Base-by-base conservation (phyloP, 2,329 filamentous ascomycete species). In the Chaetomiaceae sp. region DNA sequence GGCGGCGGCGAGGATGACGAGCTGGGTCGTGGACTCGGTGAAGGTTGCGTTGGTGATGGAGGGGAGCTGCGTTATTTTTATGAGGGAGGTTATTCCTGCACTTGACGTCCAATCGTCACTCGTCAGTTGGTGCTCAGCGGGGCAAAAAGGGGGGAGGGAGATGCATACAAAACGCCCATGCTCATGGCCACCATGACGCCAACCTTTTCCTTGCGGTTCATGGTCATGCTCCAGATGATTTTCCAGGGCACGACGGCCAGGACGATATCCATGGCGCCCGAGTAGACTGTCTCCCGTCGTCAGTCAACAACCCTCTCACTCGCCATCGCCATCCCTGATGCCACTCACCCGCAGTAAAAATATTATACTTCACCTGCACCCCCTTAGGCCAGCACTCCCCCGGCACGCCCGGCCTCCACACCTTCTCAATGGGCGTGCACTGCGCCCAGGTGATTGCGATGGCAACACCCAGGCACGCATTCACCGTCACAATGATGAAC, bases 101-200 rank as follows among this genome's bases (percentile, higher is more conserved):
- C 63, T 64, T 14, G n/a, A n/a, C 8, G 15, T 6, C 17, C 9
- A 9, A 6, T 19, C 3, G 12, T n/a, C 27, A 12, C 4, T 2
- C 11, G 17, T 4, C 8, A 14, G 3, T 19, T 38, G 42, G 22
- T 8, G 29, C 31, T 17, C 11, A 20, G 4, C 17, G 15, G 8
- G 8, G 20, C 8, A 23, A 23, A 23, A 14, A 17, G 12, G 15
- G 25, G 29, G 14, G 20, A 25, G 17, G 3, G 22, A 14, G 14
- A 14, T n/a, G 42, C 59, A 37, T 48, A 61, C 59, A 75, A 71
- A 2, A 75, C 52, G 1, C 72, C 72, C 62, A 74, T 69, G 57
- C 70, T 72, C 73, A 75, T 74, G 8, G 72, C 72, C 1, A 71
- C 57, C 9, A 68, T 59, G 0, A 72, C 71, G 4, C 72, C 71